These are phyloP conservation scores for Themeda triandra DNA, from an alignment of 176 grass and related monocot species.

Conservation along the genomic window DNA sequence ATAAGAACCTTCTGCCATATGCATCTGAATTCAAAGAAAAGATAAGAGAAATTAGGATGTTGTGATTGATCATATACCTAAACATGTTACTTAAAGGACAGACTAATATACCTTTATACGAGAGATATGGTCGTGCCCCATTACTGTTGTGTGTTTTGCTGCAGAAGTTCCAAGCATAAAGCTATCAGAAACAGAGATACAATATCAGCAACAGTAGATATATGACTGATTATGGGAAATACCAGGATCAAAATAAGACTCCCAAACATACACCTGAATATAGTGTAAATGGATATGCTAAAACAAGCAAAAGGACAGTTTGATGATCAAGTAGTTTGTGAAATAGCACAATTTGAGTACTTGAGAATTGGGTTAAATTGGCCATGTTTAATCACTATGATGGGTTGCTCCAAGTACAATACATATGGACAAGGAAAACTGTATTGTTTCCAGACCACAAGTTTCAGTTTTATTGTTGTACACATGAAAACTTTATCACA, in stretches of 20 bases:
- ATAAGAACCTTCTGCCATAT: conserved; percentile 32
- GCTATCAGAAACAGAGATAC: background rate
- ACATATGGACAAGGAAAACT: conserved; percentile 6
- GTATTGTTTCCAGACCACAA: conserved; percentile 1
- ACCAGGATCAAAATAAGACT: conserved; percentile 26
- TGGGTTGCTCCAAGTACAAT: conserved; percentile 13
- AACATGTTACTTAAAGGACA: background rate
- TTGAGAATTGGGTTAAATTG: conserved; percentile 15
- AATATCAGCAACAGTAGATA: background rate
- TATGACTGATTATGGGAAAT: conserved; percentile 8
- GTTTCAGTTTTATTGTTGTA: background rate
- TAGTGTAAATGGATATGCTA: conserved; percentile 1
- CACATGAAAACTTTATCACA: conserved; percentile 5
- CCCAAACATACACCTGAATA: conserved; percentile 22
- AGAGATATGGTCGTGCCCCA: conserved; percentile 29
- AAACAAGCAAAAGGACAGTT: background rate
- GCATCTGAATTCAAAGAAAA: conserved; percentile 18
- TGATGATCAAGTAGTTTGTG: background rate
- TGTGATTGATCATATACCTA: conserved; percentile 1
- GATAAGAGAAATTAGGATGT: conserved; percentile 9
- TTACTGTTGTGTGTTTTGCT: conserved; percentile 11
- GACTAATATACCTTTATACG: conserved; percentile 35
- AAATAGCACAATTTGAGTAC: background rate
- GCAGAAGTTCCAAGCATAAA: conserved; percentile 26
- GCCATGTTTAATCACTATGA: conserved; percentile 29